Evolutionary conservation across 2,329 filamentous ascomycete genomes (phyloP), one percentile per base, ranked within the genome.

Genomic region (Penicillium thymicola): DNA sequence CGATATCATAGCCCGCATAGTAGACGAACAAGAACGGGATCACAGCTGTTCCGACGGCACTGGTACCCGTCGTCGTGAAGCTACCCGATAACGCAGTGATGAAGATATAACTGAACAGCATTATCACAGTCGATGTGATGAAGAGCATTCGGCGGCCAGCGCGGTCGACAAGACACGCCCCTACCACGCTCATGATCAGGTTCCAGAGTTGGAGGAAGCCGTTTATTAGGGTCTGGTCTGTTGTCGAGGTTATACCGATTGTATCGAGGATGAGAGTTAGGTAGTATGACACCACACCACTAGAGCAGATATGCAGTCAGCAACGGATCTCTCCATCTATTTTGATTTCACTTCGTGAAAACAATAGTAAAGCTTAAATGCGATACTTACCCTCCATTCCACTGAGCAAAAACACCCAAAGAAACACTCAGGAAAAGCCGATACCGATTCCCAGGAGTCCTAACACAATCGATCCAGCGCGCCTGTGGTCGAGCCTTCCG

Each of bases 1-100:
- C 65, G 23, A 68, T 63, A 16, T 63, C 61, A 21, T 69, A 69
- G 8, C 65, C 65, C 0, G 63, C 63, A 37, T 66, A 69, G 57
- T 65, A 70, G 28, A 68, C 58, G 37, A 70, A 71, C 5, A 71
- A 50, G 27, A 70, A 64, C 1, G 67, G 66, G 11, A 71, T 66
- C 2, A 70, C 68, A 1, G 66, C 66, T 4, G 58, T 66, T 7
- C 69, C 69, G 0, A 60, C 61, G 2, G 57, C 54, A 1, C 49
- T 34, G 4, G 53, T 47, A 1, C 36, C 37, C 2, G 59, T 64
- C 1, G 57, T 36, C 0, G 60, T 51, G 52, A 70, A 71, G 3
- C 56, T 55, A 0, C 60, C 68, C 0, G 63, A 67, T 0, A 72
- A 50, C 0, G 61, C 68, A 1, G 68, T 69, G 25, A 63, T 58